These are phyloP conservation scores for Nasturtium officinale DNA, from an alignment of 345 rosid genomes.

Conservation along the genomic window DNA sequence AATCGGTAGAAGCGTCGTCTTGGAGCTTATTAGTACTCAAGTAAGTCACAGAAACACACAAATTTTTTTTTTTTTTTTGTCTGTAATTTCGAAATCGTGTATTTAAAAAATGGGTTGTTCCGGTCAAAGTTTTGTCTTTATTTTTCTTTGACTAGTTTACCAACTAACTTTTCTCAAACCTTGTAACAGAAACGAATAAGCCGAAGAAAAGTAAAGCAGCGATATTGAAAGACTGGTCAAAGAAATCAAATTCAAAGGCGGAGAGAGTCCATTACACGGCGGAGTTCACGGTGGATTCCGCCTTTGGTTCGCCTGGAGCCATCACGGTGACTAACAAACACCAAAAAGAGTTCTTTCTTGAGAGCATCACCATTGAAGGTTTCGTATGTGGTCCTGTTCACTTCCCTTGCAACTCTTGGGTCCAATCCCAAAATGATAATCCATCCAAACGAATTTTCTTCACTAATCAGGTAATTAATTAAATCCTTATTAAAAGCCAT, in stretches of 20 bases:
- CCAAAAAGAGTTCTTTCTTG: slow-evolving; percentile 84
- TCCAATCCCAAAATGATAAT: slow-evolving; percentile 71
- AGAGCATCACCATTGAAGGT: slow-evolving; percentile 83
- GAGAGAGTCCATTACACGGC: slow-evolving; percentile 90
- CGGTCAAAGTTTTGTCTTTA: slow-evolving; percentile 15
- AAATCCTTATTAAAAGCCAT: background rate
- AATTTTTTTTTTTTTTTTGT: background rate
- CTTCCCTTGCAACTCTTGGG: slow-evolving; percentile 97
- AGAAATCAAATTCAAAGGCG: slow-evolving; percentile 70
- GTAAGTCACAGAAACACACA: slow-evolving; percentile 49
- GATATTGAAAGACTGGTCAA: slow-evolving; percentile 78
- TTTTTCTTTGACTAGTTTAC: background rate
- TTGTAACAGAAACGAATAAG: slow-evolving; percentile 62
- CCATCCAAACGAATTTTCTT: slow-evolving; percentile 76
- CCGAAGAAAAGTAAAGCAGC: slow-evolving; percentile 83
- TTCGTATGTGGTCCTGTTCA: slow-evolving; percentile 83
- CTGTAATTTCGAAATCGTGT: background rate
- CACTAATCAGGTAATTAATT: slow-evolving; percentile 66
- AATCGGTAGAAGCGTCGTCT: slow-evolving; percentile 78
- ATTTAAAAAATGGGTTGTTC: background rate
- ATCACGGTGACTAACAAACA: slow-evolving; percentile 84
- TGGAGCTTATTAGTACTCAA: slow-evolving; percentile 87
- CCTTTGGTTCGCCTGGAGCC: slow-evolving; percentile 88
- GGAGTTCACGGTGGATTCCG: slow-evolving; percentile 71
- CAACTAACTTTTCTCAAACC: background rate